These are phyloP conservation scores for Populus pruinosa DNA, from an alignment of 345 rosid species.

Conservation along the genomic window DNA sequence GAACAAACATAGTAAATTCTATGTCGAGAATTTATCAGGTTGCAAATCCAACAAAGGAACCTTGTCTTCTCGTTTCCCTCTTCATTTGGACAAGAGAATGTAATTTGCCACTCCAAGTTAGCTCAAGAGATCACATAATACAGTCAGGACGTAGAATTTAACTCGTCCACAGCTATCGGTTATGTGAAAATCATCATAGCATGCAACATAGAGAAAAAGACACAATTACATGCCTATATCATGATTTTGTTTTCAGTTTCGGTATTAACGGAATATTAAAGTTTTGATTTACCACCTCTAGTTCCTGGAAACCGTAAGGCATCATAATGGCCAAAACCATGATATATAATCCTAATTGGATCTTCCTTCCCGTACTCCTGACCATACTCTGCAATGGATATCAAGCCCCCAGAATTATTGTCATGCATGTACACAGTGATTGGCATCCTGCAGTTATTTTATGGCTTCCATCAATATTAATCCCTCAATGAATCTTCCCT, in stretches of 20 bases:
- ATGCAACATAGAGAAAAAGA: neutral
- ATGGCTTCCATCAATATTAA: neutral
- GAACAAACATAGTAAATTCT: too few relatives aligned
- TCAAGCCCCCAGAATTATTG: conserved; percentile 64
- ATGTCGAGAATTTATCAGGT: too few relatives aligned
- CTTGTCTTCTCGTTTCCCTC: too few relatives aligned
- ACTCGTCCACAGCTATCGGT: neutral
- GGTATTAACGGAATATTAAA: conserved; percentile 17
- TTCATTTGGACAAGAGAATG: neutral
- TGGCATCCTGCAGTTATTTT: conserved; percentile 64
- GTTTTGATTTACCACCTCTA: conserved; percentile 39
- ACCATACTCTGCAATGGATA: conserved; percentile 83
- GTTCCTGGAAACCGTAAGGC: conserved; percentile 55
- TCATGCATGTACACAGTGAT: conserved; percentile 83
- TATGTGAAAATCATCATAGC: neutral
- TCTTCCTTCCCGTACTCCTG: conserved; percentile 78
- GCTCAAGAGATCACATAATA: neutral
- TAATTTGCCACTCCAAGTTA: neutral
- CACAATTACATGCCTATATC: neutral
- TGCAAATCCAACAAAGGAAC: too few relatives aligned
- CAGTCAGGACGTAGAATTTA: too few relatives aligned
- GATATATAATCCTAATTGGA: conserved; percentile 72
- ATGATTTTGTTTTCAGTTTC: neutral
- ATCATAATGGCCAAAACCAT: conserved; percentile 93
- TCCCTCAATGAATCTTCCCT: neutral